Percentiles rank a stretch among this genome's conserved stretches.
phyloP scores from a whole-genome alignment of 345 rosid genomes.

The Gynandropsis gynandra region DNA sequence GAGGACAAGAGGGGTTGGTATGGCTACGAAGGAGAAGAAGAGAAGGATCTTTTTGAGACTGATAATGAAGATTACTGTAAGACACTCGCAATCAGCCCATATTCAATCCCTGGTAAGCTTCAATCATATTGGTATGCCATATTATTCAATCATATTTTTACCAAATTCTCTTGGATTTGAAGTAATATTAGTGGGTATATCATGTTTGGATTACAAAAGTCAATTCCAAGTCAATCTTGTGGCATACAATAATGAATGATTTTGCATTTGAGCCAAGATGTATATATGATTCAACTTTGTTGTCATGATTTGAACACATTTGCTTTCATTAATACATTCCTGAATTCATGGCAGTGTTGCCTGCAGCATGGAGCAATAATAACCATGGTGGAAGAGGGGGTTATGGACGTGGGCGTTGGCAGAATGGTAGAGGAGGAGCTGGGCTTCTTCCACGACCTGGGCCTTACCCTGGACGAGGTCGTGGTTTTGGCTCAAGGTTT shows the following conservation, averaged over 20 bases:
- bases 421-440: constrained; percentile 45
- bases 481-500: constrained; percentile 47
- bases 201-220: too few relatives aligned
- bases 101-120: constrained; percentile 51
- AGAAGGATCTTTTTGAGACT: constrained; percentile 57
- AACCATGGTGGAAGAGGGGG: constrained; percentile 50
- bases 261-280: too few relatives aligned
- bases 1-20: background rate
- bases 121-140: background rate
- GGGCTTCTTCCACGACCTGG: constrained; percentile 56
- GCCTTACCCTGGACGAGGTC: constrained; percentile 46
- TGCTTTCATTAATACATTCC: background rate
- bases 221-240: too few relatives aligned
- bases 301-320: too few relatives aligned
- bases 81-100: constrained; percentile 45
- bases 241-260: too few relatives aligned
- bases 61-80: constrained; percentile 69
- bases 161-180: background rate
- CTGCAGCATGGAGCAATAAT: constrained; percentile 33
- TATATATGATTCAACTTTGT: too few relatives aligned
- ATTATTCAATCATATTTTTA: too few relatives aligned
- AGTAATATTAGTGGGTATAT: too few relatives aligned
- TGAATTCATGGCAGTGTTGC: constrained; percentile 42
- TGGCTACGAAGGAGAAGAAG: constrained; percentile 10
- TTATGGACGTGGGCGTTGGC: constrained; percentile 68